Evolutionary conservation across 148 eudicot species (phyloP), one percentile per base, ranked within the genome.

Genomic region (Amaranthus hypochondriacus): DNA sequence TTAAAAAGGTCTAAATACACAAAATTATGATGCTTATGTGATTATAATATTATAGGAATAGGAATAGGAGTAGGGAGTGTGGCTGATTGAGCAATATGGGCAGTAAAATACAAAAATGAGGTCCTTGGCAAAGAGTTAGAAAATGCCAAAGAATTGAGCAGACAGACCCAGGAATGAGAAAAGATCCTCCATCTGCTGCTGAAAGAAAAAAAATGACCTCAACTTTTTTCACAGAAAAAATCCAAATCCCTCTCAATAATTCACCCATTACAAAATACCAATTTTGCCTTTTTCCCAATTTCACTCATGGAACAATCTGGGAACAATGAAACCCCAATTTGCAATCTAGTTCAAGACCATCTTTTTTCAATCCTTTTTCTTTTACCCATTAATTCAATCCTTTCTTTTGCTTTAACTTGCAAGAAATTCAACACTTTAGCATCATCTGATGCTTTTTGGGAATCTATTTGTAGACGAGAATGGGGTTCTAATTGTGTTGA

Each of bases 391-490:
- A 80, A 85, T 50, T 92, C 99, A 39, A 87, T 96, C 80, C 62
- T 92, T 12, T 90, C 86, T 10, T 84, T 96, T 65, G 84, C 89
- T 48, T 78, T 86, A 83, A 89, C 96, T 70, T 90, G 97, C 82
- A 87, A 76, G 66, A 87, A 80, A 76, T 86, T 87, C 73, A 83
- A 78, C 59, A 68, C 82, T 21, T 49, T 95, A 9, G 67, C 88
- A 5, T 78, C 80, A 48, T 92, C 95, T 3, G 84, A 92, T 63
- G 46, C 84, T 56, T 85, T 96, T 0, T 96, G 99, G 99, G 94
- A 96, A 57, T 82, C 89, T 0, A 69, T 96, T 72, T 96, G 96
- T 75, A 71, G 81, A 53, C 85, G 97, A 77, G 99, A 92, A 72
- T 96, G 96, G 97, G 97, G 96, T 0, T 72, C 76, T 66, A 21